phyloP scores from a whole-genome alignment of 257 asterid genomes.

The Plantago elongata region DNA sequence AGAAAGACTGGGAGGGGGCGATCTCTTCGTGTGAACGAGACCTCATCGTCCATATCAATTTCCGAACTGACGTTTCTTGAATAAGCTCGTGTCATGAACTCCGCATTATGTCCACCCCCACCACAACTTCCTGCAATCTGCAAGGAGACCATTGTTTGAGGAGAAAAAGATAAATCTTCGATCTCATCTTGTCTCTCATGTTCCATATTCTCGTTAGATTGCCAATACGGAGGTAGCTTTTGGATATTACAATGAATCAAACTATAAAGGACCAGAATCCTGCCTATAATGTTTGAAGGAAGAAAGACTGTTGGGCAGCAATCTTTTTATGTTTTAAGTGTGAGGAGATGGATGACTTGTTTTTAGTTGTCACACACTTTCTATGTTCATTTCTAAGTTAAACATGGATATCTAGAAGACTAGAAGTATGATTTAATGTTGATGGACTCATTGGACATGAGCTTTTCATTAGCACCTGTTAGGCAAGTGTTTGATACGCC shows the following conservation, averaged over 20 bases:
- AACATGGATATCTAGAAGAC: not conserved
- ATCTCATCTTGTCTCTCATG: conserved; percentile 43
- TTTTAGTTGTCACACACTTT: conserved; percentile 59
- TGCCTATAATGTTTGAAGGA: conserved; percentile 37
- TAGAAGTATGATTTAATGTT: not conserved
- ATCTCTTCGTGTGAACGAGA: conserved; percentile 26
- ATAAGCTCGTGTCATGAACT: conserved; percentile 54
- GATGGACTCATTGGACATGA: no score
- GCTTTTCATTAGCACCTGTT: no score
- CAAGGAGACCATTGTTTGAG: conserved; percentile 51
- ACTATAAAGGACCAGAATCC: conserved; percentile 30
- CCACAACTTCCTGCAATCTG: conserved; percentile 51
- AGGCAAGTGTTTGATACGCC: not conserved
- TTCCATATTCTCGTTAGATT: conserved; percentile 40
- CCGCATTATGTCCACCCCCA: conserved; percentile 59
- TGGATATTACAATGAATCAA: conserved; percentile 17
- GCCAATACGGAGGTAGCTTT: not conserved
- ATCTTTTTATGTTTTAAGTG: conserved; percentile 51
- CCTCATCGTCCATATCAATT: conserved; percentile 59
- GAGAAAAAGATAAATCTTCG: conserved; percentile 48
- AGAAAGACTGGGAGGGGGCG: conserved; percentile 78
- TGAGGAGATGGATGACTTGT: conserved; percentile 28
- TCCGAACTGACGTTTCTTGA: conserved; percentile 39
- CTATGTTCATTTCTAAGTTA: conserved; percentile 10
- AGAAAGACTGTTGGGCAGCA: conserved; percentile 51